phyloP scores from a whole-genome alignment of 352 stramenopile genomes.

The Phytophthora crassamura region DNA sequence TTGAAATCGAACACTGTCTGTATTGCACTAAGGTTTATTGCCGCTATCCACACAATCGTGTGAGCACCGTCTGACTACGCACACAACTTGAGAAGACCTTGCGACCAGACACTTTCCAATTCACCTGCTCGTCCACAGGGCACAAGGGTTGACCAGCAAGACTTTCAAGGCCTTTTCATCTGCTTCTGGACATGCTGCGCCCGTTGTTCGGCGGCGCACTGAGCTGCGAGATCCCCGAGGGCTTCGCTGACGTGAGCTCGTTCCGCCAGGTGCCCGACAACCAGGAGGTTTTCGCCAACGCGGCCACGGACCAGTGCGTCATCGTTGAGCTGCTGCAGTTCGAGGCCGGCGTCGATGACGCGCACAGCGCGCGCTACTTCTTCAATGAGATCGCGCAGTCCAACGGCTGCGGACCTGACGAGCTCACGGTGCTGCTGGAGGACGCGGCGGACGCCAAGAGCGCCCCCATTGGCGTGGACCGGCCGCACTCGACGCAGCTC shows the following conservation, averaged over 20 bases:
- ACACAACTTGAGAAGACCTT: too few relatives aligned
- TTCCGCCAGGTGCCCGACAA: constrained; percentile 90
- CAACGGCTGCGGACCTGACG: constrained; percentile 71
- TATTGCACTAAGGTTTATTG: too few relatives aligned
- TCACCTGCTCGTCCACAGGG: not conserved
- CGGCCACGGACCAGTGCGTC: constrained; percentile 78
- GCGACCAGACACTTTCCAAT: too few relatives aligned
- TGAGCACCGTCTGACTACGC: too few relatives aligned
- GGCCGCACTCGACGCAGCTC: constrained; percentile 47
- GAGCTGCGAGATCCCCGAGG: constrained; percentile 72
- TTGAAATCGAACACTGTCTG: too few relatives aligned
- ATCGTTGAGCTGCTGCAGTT: constrained; percentile 86
- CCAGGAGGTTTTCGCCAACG: constrained; percentile 89
- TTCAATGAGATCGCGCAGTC: constrained; percentile 87
- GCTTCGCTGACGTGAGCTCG: constrained; percentile 81
- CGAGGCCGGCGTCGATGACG: constrained; percentile 55
- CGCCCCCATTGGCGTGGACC: constrained; percentile 43
- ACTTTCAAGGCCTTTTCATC: not conserved
- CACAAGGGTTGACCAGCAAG: not conserved
- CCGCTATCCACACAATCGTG: too few relatives aligned
- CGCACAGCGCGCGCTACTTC: constrained; percentile 70
- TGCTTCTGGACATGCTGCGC: constrained; percentile 27
- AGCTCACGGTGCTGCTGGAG: constrained; percentile 60
- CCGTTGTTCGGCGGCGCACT: constrained; percentile 76
- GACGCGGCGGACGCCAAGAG: constrained; percentile 39